phyloP scores from a whole-genome alignment of 768 basidiomycete genomes.

The Fomitopsis serialis region DNA sequence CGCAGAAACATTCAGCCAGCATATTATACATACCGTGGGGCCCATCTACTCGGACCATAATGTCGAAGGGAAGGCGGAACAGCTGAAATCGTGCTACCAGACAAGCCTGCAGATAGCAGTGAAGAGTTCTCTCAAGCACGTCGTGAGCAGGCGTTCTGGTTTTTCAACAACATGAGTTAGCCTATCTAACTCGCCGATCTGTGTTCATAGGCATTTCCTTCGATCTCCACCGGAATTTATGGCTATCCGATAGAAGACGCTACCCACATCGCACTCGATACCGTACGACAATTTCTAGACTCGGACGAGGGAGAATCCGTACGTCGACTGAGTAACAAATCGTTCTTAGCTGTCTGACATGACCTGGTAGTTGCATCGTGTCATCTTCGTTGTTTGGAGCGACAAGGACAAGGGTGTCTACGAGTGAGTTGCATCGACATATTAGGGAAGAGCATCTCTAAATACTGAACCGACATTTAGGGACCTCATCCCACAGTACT shows the following conservation, averaged over 20 bases:
- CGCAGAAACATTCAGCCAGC: conserved; percentile 37
- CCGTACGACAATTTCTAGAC: conserved; percentile 53
- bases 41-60: conserved; percentile 51
- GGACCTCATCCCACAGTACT: conserved; percentile 57
- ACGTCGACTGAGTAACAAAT: background rate
- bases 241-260: conserved; percentile 74
- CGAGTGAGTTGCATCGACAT: conserved; percentile 39
- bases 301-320: conserved; percentile 39
- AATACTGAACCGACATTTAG: conserved; percentile 24
- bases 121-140: conserved; percentile 52
- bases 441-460: background rate
- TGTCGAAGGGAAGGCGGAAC: conserved; percentile 39
- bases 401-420: conserved; percentile 60
- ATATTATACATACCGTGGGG: conserved; percentile 81
- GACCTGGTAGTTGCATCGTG: conserved; percentile 50
- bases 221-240: conserved; percentile 76
- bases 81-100: conserved; percentile 65
- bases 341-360: background rate
- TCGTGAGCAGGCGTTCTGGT: conserved; percentile 39
- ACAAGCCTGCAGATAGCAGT: conserved; percentile 58
- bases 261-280: conserved; percentile 61
- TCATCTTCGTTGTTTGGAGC: conserved; percentile 73
- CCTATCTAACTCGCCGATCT: too few relatives aligned
- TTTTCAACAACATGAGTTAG: background rate
- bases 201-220: conserved; percentile 64